Conservation (phyloP, 768 basidiomycete species). For the Trametopsis cervina region DNA sequence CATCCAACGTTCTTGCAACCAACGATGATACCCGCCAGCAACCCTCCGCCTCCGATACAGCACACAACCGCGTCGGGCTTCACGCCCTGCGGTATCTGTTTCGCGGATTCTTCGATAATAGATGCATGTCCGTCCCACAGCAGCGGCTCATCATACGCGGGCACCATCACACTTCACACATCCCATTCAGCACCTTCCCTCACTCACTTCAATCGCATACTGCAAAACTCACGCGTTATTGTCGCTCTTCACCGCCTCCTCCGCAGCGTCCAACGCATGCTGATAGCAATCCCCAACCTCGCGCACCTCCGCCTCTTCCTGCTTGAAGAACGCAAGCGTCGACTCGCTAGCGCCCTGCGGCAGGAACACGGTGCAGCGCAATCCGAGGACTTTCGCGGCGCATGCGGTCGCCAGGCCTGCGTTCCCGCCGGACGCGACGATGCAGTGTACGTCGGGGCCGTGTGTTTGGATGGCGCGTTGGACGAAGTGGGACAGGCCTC, state of each 20-base stretch:
- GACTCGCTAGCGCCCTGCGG: constrained; percentile 44
- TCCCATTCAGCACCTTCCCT: background rate
- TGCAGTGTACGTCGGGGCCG: constrained; percentile 50
- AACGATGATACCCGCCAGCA: constrained; percentile 60
- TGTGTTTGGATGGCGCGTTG: constrained; percentile 41
- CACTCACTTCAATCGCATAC: constrained; percentile 2
- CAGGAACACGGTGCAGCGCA: constrained; percentile 63
- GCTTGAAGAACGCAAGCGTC: constrained; percentile 43
- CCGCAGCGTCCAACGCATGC: constrained; percentile 49
- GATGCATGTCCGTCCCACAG: constrained; percentile 78
- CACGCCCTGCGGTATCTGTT: constrained; percentile 35
- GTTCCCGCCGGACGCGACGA: constrained; percentile 76
- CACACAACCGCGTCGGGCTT: constrained; percentile 72
- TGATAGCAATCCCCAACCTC: constrained; percentile 51
- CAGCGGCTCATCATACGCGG: constrained; percentile 62
- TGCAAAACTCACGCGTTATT: constrained; percentile 42
- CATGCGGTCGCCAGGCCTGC: constrained; percentile 70
- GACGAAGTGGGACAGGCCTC: constrained; percentile 60
- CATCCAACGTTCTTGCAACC: constrained; percentile 62
- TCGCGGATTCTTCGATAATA: constrained; percentile 56
- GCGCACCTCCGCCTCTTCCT: constrained; percentile 51
- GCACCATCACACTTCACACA: constrained; percentile 49
- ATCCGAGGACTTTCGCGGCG: constrained; percentile 44
- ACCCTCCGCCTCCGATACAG: constrained; percentile 69
- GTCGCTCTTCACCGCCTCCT: constrained; percentile 35